Evolutionary conservation across 306 rosid genomes (phyloP).

Genomic region (Abrus pulchellus): DNA sequence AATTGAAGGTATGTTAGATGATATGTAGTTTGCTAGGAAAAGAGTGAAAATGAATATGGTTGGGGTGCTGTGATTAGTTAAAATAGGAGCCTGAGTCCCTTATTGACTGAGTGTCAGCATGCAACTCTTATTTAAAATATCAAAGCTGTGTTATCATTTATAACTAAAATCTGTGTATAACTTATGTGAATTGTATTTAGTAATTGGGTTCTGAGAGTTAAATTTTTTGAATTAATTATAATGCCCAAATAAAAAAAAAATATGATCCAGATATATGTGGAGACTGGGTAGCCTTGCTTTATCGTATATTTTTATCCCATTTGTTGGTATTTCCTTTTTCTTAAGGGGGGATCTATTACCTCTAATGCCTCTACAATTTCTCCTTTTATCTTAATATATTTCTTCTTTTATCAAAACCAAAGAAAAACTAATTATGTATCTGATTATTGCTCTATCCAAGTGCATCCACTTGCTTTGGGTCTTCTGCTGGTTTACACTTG

Average conservation of each 20-base stretch:
- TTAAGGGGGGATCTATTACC: not conserved
- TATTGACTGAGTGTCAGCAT: not conserved
- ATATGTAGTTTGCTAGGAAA: not conserved
- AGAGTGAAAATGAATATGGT: not conserved
- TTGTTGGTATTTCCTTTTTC: not conserved
- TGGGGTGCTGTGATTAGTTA: slow-evolving; percentile 10
- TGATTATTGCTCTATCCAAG: not conserved
- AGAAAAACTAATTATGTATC: not conserved
- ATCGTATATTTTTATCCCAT: not conserved
- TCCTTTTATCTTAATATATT: not conserved
- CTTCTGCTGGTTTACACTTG: slow-evolving; percentile 2
- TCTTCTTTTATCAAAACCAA: not conserved
- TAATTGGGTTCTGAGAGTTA: not conserved
- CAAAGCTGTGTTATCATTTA: slow-evolving; percentile 8
- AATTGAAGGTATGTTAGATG: slow-evolving; percentile 13
- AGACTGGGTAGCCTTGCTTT: not conserved
- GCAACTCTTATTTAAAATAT: not conserved
- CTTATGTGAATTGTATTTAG: not conserved
- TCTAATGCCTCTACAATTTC: not conserved
- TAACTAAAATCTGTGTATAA: not conserved
- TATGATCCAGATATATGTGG: not conserved
- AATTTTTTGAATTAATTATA: not conserved
- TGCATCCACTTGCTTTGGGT: slow-evolving; percentile 1
- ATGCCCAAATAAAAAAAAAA: slow-evolving; percentile 20
- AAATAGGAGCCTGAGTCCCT: slow-evolving; percentile 10